Evolutionary conservation across 371 early-diverging fungal species (phyloP).

Genomic region (Mortierella sp.): DNA sequence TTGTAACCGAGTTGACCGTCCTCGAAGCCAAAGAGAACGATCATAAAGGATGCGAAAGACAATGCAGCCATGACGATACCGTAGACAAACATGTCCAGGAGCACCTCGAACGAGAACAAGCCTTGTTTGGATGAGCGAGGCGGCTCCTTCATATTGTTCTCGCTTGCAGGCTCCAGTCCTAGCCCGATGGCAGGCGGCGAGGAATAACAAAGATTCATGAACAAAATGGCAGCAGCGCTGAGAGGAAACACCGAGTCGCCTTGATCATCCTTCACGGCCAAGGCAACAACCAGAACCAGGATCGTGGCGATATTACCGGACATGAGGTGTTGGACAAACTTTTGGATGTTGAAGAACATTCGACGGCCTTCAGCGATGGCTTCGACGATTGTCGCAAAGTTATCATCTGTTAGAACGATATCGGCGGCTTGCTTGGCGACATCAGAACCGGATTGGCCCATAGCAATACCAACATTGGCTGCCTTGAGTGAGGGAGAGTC

Average conservation of each 20-base stretch:
- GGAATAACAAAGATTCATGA: conserved; percentile 86
- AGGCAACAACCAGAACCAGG: conserved; percentile 73
- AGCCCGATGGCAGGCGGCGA: conserved; percentile 89
- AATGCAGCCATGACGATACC: conserved; percentile 78
- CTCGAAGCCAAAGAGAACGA: conserved; percentile 69
- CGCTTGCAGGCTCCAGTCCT: conserved; percentile 87
- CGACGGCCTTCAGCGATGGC: conserved; percentile 90
- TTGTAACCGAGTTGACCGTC: conserved; percentile 66
- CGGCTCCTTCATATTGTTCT: conserved; percentile 82
- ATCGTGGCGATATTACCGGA: conserved; percentile 77
- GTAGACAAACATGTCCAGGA: conserved; percentile 81
- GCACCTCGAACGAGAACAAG: conserved; percentile 73
- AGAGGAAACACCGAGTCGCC: conserved; percentile 80
- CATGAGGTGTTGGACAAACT: conserved; percentile 92
- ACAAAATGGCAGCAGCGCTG: conserved; percentile 88
- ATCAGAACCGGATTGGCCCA: conserved; percentile 91
- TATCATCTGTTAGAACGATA: conserved; percentile 89
- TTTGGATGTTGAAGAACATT: conserved; percentile 93
- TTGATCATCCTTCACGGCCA: conserved; percentile 70
- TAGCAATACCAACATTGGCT: conserved; percentile 92
- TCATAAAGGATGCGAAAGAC: conserved; percentile 73
- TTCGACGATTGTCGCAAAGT: conserved; percentile 87
- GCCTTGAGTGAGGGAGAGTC: conserved; percentile 92
- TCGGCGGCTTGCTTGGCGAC: conserved; percentile 94
- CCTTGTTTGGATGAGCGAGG: conserved; percentile 80